Evolutionary conservation across 208 protist genomes (phyloP).

Genomic region (Wallacemonas sp.): DNA sequence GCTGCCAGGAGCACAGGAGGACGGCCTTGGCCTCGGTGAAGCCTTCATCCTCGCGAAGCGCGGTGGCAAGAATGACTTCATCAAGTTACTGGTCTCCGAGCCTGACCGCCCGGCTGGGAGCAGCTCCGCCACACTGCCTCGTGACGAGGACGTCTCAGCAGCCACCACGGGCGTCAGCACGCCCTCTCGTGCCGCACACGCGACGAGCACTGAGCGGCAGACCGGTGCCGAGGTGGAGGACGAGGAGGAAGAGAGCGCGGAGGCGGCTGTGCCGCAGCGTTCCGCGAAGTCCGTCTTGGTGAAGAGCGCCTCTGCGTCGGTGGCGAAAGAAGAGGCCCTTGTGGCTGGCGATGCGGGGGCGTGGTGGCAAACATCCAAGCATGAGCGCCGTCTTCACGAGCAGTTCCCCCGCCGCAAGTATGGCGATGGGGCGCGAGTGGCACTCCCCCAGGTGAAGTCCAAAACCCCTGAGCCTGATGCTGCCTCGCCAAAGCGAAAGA

Average conservation of each 20-base stretch:
- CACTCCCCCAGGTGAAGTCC: conserved; percentile 7
- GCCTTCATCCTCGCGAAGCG: conserved; percentile 82
- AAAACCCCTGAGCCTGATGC: conserved; percentile 4
- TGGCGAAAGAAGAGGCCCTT: background rate
- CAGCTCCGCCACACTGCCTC: background rate
- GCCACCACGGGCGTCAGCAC: no score
- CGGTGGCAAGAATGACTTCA: conserved; percentile 76
- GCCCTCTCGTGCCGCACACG: no score
- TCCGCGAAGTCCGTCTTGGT: conserved; percentile 7
- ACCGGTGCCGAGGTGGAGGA: conserved; percentile 14
- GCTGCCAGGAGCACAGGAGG: conserved; percentile 76
- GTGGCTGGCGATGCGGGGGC: conserved; percentile 38
- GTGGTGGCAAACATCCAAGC: conserved; percentile 71
- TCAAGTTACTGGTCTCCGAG: conserved; percentile 86
- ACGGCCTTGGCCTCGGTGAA: conserved; percentile 78
- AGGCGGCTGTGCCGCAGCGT: conserved; percentile 7
- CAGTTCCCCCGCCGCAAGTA: conserved; percentile 68
- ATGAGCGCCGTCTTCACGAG: conserved; percentile 66
- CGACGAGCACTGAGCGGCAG: no score
- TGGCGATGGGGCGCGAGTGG: conserved; percentile 42
- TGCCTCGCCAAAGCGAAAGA: background rate
- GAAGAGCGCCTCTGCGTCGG: background rate
- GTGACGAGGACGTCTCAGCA: background rate
- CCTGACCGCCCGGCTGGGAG: conserved; percentile 25
- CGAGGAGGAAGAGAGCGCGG: conserved; percentile 12